Conservation (phyloP, 768 basidiomycete genomes). For the Lactifluus subvellereus region DNA sequence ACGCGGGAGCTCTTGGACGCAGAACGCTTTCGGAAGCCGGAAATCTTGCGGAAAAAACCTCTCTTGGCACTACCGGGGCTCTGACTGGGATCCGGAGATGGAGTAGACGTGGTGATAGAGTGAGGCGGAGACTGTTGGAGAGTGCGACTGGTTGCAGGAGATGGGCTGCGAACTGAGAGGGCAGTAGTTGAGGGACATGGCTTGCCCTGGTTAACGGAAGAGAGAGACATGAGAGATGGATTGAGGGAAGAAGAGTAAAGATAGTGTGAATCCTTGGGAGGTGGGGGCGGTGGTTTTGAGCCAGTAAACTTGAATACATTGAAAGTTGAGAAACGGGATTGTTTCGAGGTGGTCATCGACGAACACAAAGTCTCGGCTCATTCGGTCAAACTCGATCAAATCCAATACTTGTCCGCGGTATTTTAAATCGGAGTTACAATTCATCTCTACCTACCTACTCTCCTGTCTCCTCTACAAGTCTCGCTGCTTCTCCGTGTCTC, state of each 20-base stretch:
- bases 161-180: constrained; percentile 7
- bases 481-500: neutral
- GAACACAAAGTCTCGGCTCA: neutral
- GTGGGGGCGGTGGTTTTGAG: constrained; percentile 19
- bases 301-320: constrained; percentile 22
- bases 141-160: constrained; percentile 18
- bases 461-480: neutral
- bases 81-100: neutral
- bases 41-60: constrained; percentile 21
- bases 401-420: neutral
- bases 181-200: neutral
- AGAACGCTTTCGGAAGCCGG: constrained; percentile 18
- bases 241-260: constrained; percentile 12
- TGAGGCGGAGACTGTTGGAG: constrained; percentile 2
- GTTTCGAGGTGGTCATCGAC: constrained; percentile 16
- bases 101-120: neutral
- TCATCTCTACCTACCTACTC: neutral
- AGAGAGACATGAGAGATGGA: constrained; percentile 17
- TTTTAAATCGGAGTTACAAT: constrained; percentile 16
- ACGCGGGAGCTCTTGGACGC: constrained; percentile 12
- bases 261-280: constrained; percentile 22
- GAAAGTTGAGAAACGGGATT: constrained; percentile 23
- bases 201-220: neutral
- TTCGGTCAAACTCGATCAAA: neutral
- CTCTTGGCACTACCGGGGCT: constrained; percentile 2